These are phyloP conservation scores for Calonectria hawksworthii DNA, from an alignment of 2,329 filamentous ascomycete genomes.

Conservation along the genomic window DNA sequence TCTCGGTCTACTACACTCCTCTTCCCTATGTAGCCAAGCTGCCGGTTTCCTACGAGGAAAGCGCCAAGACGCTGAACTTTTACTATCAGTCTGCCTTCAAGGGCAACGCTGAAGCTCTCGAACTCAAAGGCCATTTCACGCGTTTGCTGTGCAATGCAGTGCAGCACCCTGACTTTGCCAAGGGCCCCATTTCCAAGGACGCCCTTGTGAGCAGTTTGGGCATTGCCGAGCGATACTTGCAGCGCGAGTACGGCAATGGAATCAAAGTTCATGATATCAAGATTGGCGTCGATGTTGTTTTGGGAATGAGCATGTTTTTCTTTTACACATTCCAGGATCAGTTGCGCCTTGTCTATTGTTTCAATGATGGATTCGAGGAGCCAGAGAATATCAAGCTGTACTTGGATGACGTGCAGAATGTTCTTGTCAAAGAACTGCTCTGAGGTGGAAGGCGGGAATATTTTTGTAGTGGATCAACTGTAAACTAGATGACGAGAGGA, in stretches of 20 bases:
- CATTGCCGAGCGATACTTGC: slow-evolving; percentile 28
- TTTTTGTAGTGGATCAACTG: background rate
- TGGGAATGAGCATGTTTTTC: slow-evolving; percentile 45
- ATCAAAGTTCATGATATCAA: slow-evolving; percentile 34
- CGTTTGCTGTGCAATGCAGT: slow-evolving; percentile 32
- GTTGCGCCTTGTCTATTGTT: slow-evolving; percentile 42
- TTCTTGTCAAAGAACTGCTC: background rate
- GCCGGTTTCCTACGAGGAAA: slow-evolving; percentile 18
- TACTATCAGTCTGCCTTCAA: slow-evolving; percentile 24
- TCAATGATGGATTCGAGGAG: slow-evolving; percentile 43
- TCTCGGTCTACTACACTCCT: slow-evolving; percentile 27
- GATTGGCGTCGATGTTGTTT: slow-evolving; percentile 42
- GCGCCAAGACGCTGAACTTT: slow-evolving; percentile 5
- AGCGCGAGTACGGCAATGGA: slow-evolving; percentile 6
- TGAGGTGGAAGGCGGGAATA: background rate
- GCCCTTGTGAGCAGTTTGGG: slow-evolving; percentile 45
- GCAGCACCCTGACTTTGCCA: slow-evolving; percentile 41
- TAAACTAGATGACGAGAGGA: too few species aligned
- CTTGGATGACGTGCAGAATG: slow-evolving; percentile 7
- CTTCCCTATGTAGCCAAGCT: slow-evolving; percentile 15
- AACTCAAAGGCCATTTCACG: slow-evolving; percentile 37
- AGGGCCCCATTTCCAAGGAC: slow-evolving; percentile 37
- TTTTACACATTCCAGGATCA: slow-evolving; percentile 43
- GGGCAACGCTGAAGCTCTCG: slow-evolving; percentile 19
- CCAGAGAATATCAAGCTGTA: slow-evolving; percentile 18